These are phyloP conservation scores for Vitis cinerea DNA, from an alignment of 164 flowering plant species.

Conservation along the genomic window DNA sequence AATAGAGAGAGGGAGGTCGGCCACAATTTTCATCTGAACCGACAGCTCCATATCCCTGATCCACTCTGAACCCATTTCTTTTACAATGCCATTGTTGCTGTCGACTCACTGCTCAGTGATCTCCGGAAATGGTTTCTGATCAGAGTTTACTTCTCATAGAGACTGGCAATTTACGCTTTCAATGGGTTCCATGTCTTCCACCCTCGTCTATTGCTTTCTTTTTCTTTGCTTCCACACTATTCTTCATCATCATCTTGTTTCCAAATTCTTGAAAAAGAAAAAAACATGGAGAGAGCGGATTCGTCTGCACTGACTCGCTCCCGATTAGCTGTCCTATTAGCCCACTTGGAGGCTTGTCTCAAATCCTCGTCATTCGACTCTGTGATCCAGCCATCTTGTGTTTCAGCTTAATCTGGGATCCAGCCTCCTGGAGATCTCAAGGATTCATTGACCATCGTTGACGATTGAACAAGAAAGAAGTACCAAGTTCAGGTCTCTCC, in stretches of 20 bases:
- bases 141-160: slow-evolving; percentile 1
- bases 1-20: neutral
- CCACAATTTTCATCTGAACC: slow-evolving; percentile 6
- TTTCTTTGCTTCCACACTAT: neutral
- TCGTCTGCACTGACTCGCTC: slow-evolving; percentile 38
- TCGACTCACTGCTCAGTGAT: slow-evolving; percentile 1
- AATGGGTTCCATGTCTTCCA: slow-evolving; percentile 79
- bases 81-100: slow-evolving; percentile 13
- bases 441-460: slow-evolving; percentile 63
- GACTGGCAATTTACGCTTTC: neutral
- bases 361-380: slow-evolving; percentile 10
- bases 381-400: slow-evolving; percentile 40
- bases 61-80: neutral
- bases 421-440: slow-evolving; percentile 61
- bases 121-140: slow-evolving; percentile 12
- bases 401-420: slow-evolving; percentile 43
- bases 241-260: too few relatives aligned
- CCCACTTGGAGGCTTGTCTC: slow-evolving; percentile 41
- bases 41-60: slow-evolving; percentile 14
- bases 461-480: slow-evolving; percentile 82
- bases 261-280: neutral
- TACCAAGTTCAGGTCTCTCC: slow-evolving; percentile 68
- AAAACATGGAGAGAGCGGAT: slow-evolving; percentile 26
- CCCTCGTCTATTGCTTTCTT: neutral
- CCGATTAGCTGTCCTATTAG: slow-evolving; percentile 66